A percentile compares a stretch with the other conserved stretches of the same genome.
Conservation (phyloP, 768 basidiomycete genomes). For the Lactifluus piperatus region DNA sequence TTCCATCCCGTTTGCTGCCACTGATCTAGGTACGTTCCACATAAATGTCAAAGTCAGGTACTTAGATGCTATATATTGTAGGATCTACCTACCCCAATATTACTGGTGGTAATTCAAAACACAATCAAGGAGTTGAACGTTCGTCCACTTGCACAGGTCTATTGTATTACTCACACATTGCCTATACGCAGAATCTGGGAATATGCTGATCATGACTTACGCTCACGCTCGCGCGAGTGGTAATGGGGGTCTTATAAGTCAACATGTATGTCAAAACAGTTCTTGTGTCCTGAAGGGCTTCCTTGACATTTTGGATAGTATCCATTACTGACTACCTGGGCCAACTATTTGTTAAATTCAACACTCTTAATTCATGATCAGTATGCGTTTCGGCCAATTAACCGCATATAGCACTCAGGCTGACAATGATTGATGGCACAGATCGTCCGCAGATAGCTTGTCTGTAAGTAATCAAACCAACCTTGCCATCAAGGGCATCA, state of each 20-base stretch:
- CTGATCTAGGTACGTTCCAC: slow-evolving; percentile 20
- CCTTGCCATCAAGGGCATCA: slow-evolving; percentile 61
- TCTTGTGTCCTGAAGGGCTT: neutral
- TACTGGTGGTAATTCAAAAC: neutral
- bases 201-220: slow-evolving; percentile 30
- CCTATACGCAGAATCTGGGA: slow-evolving; percentile 23
- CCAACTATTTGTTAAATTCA: slow-evolving; percentile 26
- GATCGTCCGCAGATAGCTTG: slow-evolving; percentile 9
- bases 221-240: slow-evolving; percentile 24
- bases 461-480: slow-evolving; percentile 52
- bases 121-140: slow-evolving; percentile 12
- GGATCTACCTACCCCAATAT: slow-evolving; percentile 8
- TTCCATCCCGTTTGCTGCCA: slow-evolving; percentile 13
- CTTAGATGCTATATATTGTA: neutral
- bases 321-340: slow-evolving; percentile 26
- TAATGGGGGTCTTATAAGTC: slow-evolving; percentile 22
- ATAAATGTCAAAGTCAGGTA: neutral
- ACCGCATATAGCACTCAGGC: slow-evolving; percentile 30
- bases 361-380: slow-evolving; percentile 47
- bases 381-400: slow-evolving; percentile 40
- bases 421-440: slow-evolving; percentile 6
- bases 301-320: slow-evolving; percentile 17
- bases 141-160: neutral
- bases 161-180: neutral
- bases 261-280: slow-evolving; percentile 14